A percentile compares a stretch with the other conserved stretches of the same genome.
Evolutionary conservation across 2,329 filamentous ascomycete species (phyloP).

Genomic region (Aspergillus alliaceus): DNA sequence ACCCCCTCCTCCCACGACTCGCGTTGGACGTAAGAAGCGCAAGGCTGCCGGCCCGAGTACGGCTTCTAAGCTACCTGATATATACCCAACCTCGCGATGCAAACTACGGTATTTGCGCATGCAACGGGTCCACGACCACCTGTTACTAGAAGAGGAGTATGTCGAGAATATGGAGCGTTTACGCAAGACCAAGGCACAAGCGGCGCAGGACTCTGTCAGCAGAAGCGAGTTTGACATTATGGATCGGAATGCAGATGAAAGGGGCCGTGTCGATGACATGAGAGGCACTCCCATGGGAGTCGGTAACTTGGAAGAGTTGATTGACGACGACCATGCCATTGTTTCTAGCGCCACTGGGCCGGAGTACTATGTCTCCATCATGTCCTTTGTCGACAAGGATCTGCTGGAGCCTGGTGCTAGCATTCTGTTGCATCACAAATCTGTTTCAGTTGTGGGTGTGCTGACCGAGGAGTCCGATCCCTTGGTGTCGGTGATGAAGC

Average conservation of each 20-base stretch:
- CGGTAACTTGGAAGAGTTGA: constrained; percentile 95
- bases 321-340: constrained; percentile 98
- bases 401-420: constrained; percentile 93
- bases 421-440: constrained; percentile 95
- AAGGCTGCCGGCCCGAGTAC: constrained; percentile 91
- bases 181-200: constrained; percentile 82
- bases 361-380: constrained; percentile 99
- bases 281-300: constrained; percentile 98
- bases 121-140: constrained; percentile 97
- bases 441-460: constrained; percentile 94
- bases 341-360: constrained; percentile 96
- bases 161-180: constrained; percentile 98
- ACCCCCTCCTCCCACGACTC: constrained; percentile 91
- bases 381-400: constrained; percentile 99
- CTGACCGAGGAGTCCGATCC: constrained; percentile 95
- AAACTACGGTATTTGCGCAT: constrained; percentile 95
- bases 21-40: constrained; percentile 98
- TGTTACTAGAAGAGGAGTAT: constrained; percentile 95
- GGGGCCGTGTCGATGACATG: constrained; percentile 96
- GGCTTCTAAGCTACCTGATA: constrained; percentile 87
- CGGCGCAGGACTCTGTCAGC: constrained; percentile 53
- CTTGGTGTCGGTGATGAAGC: constrained; percentile 96
- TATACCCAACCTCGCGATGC: constrained; percentile 95
- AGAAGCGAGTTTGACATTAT: constrained; percentile 69
- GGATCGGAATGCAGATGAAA: constrained; percentile 91